These are phyloP conservation scores for Pseudogymnoascus pannorum DNA, from an alignment of 2,329 filamentous ascomycete species.

Conservation along the genomic window DNA sequence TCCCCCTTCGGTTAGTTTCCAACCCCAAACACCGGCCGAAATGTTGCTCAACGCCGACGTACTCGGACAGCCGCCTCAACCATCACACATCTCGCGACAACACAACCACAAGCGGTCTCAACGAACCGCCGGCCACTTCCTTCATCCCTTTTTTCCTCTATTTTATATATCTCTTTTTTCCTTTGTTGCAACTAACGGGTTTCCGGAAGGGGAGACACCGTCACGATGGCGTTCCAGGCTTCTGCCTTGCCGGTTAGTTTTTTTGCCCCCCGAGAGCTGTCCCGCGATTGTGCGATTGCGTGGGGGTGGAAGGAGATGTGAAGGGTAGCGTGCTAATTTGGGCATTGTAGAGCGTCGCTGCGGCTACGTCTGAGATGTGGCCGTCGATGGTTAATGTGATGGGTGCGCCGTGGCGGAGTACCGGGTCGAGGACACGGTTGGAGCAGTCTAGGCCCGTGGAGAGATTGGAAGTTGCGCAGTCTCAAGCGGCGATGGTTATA, in stretches of 20 bases:
- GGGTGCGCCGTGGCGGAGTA: constrained; percentile 30
- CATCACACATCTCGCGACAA: neutral
- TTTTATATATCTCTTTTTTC: neutral
- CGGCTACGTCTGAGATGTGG: constrained; percentile 37
- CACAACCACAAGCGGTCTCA: neutral
- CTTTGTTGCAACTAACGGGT: neutral
- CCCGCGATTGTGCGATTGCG: neutral
- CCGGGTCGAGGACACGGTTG: constrained; percentile 20
- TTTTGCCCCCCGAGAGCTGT: neutral
- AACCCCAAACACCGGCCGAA: neutral
- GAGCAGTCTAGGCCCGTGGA: neutral
- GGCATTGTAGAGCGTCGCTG: constrained; percentile 35
- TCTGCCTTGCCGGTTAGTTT: constrained; percentile 22
- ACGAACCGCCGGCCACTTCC: neutral
- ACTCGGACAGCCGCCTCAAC: neutral
- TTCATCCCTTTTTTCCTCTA: neutral
- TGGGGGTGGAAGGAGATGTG: neutral
- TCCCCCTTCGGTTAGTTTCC: neutral
- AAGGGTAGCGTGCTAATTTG: neutral
- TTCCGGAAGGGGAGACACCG: neutral
- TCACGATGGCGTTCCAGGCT: constrained; percentile 23
- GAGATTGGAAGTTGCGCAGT: neutral
- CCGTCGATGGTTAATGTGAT: constrained; percentile 35
- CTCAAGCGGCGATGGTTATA: neutral
- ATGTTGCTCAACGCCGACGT: neutral